A percentile compares a stretch with the other conserved stretches of the same genome.
phyloP scores from a whole-genome alignment of 192 early-diverging fungal species.

The Spizellomyces sp. region DNA sequence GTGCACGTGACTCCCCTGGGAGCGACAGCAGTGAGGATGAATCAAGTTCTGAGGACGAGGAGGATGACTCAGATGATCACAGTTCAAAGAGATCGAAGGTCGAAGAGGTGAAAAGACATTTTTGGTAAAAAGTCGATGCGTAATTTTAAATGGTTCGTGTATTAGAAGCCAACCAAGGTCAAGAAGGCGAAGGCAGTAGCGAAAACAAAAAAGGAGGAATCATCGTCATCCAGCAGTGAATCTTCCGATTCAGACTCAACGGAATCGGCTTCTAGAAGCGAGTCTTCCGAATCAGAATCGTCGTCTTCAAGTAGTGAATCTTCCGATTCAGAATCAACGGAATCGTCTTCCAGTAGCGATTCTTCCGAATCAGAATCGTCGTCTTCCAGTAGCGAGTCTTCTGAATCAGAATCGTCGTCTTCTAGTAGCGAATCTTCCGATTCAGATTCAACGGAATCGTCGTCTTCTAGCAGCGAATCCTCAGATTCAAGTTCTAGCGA shows the following conservation, averaged over 20 bases:
- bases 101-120: too few relatives aligned
- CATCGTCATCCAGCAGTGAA: conserved; percentile 5
- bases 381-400: conserved; percentile 63
- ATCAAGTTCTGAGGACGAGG: too few relatives aligned
- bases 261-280: not conserved
- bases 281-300: conserved; percentile 1
- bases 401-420: not conserved
- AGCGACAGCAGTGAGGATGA: too few relatives aligned
- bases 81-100: too few relatives aligned
- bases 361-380: conserved; percentile 28
- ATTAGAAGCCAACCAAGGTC: too few relatives aligned
- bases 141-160: too few relatives aligned
- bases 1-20: too few relatives aligned
- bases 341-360: conserved; percentile 23
- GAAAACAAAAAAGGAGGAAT: not conserved
- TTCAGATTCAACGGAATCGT: not conserved
- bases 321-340: conserved; percentile 12
- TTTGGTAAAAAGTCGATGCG: too few relatives aligned
- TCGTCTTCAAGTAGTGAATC: not conserved
- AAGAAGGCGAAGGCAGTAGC: too few relatives aligned
- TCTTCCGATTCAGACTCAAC: not conserved
- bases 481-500: not conserved
- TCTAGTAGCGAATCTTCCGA: conserved; percentile 2
- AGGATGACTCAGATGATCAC: too few relatives aligned
- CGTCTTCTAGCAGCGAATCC: conserved; percentile 11